phyloP scores from a whole-genome alignment of 148 eudicot genomes.

The Rhododendron ferrugineum region DNA sequence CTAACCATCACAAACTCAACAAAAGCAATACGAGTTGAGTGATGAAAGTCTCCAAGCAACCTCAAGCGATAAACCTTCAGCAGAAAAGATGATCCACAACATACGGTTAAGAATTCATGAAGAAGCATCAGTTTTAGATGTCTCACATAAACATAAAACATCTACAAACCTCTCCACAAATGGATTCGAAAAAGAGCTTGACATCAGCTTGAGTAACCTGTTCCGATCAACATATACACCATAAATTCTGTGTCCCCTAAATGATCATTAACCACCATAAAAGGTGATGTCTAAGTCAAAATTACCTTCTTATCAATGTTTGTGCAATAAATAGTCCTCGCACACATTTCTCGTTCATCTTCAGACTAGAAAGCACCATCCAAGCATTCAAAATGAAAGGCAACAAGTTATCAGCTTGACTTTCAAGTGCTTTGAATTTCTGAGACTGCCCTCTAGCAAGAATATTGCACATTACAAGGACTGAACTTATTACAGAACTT shows the following conservation, averaged over 20 bases:
- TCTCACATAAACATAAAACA: slow-evolving; percentile 16
- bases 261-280: not conserved
- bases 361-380: slow-evolving; percentile 58
- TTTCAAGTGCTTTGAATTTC: not conserved
- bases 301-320: slow-evolving; percentile 91
- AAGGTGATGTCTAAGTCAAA: not conserved
- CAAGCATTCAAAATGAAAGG: slow-evolving; percentile 4
- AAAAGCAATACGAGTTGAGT: slow-evolving; percentile 91
- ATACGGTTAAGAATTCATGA: slow-evolving; percentile 1
- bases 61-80: slow-evolving; percentile 76
- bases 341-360: slow-evolving; percentile 98
- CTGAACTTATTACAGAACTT: slow-evolving; percentile 2
- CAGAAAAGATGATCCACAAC: slow-evolving; percentile 11
- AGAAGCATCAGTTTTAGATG: slow-evolving; percentile 7
- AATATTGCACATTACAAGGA: slow-evolving; percentile 3
- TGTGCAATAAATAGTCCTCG: slow-evolving; percentile 91
- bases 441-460: not conserved
- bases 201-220: slow-evolving; percentile 90
- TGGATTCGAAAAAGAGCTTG: slow-evolving; percentile 70
- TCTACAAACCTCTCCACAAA: slow-evolving; percentile 85
- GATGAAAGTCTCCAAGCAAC: slow-evolving; percentile 95
- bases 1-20: slow-evolving; percentile 87
- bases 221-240: not conserved
- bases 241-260: not conserved
- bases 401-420: slow-evolving; percentile 5